A percentile compares a stretch with the other conserved stretches of the same genome.
Evolutionary conservation across 192 early-diverging fungal species (phyloP).

Genomic region (Coemansia sp.): DNA sequence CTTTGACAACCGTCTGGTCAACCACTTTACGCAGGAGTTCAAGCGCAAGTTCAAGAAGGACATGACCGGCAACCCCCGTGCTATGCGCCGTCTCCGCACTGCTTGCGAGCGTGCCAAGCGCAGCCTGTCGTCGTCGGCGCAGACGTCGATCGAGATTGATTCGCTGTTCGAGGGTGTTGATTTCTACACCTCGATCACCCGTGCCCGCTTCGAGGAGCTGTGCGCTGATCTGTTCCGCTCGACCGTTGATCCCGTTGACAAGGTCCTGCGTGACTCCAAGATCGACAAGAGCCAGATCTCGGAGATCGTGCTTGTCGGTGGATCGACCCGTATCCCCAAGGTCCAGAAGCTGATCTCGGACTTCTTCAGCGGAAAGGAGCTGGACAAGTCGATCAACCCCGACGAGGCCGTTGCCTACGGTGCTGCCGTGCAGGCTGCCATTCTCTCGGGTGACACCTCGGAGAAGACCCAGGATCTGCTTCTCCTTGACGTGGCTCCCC

Average conservation of each 20-base stretch:
- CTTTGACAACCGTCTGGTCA: constrained; percentile 98
- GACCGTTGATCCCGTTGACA: constrained; percentile 95
- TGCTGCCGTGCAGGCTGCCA: constrained; percentile 97
- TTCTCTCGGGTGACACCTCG: constrained; percentile 93
- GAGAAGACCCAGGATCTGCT: constrained; percentile 95
- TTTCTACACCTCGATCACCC: constrained; percentile 98
- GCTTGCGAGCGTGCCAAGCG: constrained; percentile 98
- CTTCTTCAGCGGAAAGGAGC: constrained; percentile 99
- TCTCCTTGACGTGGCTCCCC: constrained; percentile 93
- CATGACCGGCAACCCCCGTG: constrained; percentile 83
- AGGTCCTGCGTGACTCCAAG: constrained; percentile 95
- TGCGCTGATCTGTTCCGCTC: constrained; percentile 94
- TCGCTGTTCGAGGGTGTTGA: constrained; percentile 97
- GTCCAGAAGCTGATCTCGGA: constrained; percentile 97
- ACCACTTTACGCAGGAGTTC: constrained; percentile 93
- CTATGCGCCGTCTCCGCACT: constrained; percentile 95
- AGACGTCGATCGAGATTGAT: constrained; percentile 94
- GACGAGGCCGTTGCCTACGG: constrained; percentile 99
- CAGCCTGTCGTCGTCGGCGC: constrained; percentile 89
- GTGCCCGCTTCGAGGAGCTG: constrained; percentile 99
- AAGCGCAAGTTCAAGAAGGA: constrained; percentile 97
- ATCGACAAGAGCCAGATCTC: constrained; percentile 87
- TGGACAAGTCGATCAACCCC: constrained; percentile 98
- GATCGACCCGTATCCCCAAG: constrained; percentile 99
- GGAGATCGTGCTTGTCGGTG: constrained; percentile 97